These are phyloP conservation scores for Dipteronia dyeriana DNA, from an alignment of 345 rosid species.

Conservation along the genomic window DNA sequence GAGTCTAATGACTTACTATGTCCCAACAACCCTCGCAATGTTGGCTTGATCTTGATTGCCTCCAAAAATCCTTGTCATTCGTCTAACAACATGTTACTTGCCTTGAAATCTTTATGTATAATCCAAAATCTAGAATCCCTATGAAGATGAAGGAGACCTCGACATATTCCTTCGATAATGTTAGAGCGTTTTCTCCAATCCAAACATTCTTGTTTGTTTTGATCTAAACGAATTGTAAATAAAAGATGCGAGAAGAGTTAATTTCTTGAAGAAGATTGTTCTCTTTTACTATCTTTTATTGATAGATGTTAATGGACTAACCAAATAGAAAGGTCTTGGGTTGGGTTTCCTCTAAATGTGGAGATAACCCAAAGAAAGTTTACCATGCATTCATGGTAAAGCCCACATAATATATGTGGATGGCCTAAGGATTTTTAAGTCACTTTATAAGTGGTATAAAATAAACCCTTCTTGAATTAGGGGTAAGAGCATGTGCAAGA, in stretches of 20 bases:
- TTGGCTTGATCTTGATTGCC: conserved; percentile 29
- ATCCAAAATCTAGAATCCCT: conserved; percentile 32
- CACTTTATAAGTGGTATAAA: too few species aligned
- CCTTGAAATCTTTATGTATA: conserved; percentile 34
- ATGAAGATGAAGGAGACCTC: conserved; percentile 38
- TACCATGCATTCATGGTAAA: too few species aligned
- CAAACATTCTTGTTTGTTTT: conserved; percentile 16
- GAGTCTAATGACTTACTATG: conserved; percentile 23
- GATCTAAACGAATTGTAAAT: conserved; percentile 11
- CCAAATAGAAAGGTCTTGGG: not conserved
- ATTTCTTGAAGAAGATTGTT: too few species aligned
- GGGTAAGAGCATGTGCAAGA: too few species aligned
- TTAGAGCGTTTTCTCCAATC: conserved; percentile 24
- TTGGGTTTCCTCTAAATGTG: too few species aligned
- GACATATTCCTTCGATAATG: conserved; percentile 24
- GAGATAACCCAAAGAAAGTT: too few species aligned
- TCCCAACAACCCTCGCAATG: conserved; percentile 33
- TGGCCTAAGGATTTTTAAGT: too few species aligned
- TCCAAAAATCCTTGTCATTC: conserved; percentile 31
- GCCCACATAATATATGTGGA: too few species aligned
- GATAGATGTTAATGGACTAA: not conserved
- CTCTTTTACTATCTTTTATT: too few species aligned
- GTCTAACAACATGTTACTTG: conserved; percentile 33
- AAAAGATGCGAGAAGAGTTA: not conserved
- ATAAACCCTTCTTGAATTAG: too few species aligned